Evolutionary conservation across 176 grass and related monocot genomes (phyloP).

Genomic region (Oryza meyeriana): DNA sequence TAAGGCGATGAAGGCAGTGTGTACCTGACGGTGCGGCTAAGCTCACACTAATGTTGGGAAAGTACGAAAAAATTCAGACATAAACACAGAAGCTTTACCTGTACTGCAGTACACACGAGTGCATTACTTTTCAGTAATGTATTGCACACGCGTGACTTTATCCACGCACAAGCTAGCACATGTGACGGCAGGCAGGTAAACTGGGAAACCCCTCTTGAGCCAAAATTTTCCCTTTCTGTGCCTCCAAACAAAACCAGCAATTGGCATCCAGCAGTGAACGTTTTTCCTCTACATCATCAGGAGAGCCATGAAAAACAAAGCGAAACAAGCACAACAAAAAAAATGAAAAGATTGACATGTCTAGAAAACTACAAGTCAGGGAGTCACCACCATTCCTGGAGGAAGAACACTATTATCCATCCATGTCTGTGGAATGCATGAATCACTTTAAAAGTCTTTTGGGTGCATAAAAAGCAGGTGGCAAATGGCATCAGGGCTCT

Average conservation of each 20-base stretch:
- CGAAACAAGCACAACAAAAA: neutral
- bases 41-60: neutral
- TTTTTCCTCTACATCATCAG: neutral
- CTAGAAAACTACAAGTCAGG: neutral
- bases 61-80: neutral
- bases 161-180: neutral
- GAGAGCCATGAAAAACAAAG: neutral
- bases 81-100: slow-evolving; percentile 9
- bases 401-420: neutral
- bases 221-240: slow-evolving; percentile 5
- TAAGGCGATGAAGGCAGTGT: too few species aligned
- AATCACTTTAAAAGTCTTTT: neutral
- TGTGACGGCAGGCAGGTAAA: neutral
- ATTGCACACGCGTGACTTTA: neutral
- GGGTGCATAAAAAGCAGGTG: slow-evolving; percentile 16
- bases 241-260: slow-evolving; percentile 22
- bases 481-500: neutral
- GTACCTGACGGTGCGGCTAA: neutral
- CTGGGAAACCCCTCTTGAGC: neutral
- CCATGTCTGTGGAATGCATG: neutral
- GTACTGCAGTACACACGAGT: neutral
- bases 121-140: neutral
- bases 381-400: neutral
- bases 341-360: neutral
- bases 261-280: neutral